A percentile compares a stretch with the other conserved stretches of the same genome.
These are phyloP conservation scores for Astrothelium subdiscretum DNA, from an alignment of 495 filamentous ascomycete species.

Conservation along the genomic window DNA sequence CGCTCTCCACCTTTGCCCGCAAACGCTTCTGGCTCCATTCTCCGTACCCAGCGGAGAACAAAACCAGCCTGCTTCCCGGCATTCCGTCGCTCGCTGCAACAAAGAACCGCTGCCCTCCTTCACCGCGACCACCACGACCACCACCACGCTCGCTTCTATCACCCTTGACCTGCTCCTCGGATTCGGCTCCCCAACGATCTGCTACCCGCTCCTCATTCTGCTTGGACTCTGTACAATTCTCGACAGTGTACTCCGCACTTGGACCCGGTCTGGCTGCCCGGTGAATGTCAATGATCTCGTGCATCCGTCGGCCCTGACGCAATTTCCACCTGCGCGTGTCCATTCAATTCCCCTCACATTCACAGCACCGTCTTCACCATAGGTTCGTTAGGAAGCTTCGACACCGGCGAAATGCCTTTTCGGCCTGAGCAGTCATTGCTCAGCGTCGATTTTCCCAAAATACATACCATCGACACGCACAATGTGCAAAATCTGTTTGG, in stretches of 20 bases:
- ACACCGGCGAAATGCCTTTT: conserved; percentile 25
- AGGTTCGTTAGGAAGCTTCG: background rate
- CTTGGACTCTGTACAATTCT: background rate
- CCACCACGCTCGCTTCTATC: background rate
- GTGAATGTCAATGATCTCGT: background rate
- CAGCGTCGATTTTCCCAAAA: conserved; percentile 29
- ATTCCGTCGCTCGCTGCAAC: conserved; percentile 1
- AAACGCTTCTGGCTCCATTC: background rate
- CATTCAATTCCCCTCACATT: background rate
- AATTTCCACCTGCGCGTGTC: background rate
- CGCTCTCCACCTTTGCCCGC: background rate
- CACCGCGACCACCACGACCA: background rate
- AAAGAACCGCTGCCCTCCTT: background rate
- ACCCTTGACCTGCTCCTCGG: background rate
- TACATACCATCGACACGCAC: conserved; percentile 86
- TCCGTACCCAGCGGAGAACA: background rate
- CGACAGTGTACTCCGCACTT: background rate
- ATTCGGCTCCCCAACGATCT: background rate
- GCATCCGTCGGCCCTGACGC: background rate
- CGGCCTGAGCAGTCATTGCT: conserved; percentile 21
- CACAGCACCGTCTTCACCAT: background rate
- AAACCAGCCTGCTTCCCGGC: background rate
- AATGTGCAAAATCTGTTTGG: conserved; percentile 90
- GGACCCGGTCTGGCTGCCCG: background rate
- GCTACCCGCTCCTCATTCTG: background rate